Percentiles rank a stretch among this genome's conserved stretches.
Conservation (phyloP, 1,139 yeast genomes). For the Arxiozyma bovina region DNA sequence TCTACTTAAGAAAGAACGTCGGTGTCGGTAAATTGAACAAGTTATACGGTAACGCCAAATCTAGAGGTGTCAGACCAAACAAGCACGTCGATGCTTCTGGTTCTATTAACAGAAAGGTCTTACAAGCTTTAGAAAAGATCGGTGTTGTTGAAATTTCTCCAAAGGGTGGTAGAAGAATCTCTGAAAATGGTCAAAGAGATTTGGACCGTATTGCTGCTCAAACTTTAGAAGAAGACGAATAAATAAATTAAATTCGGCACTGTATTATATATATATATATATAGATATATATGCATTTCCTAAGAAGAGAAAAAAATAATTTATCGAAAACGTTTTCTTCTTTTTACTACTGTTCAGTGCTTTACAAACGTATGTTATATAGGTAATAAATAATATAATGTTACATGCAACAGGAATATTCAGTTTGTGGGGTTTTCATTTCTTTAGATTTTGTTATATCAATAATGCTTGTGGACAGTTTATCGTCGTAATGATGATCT, state of each 20-base stretch:
- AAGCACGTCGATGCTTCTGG: slow-evolving; percentile 99
- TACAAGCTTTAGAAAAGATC: slow-evolving; percentile 96
- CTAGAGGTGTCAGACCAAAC: slow-evolving; percentile 99
- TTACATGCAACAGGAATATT: not conserved
- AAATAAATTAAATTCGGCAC: slow-evolving; percentile 29
- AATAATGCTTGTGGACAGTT: not conserved
- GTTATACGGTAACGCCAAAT: slow-evolving; percentile 97
- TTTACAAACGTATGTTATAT: not conserved
- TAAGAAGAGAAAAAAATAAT: no score
- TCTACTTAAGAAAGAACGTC: slow-evolving; percentile 98
- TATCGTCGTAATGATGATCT: not conserved
- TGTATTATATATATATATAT: not conserved
- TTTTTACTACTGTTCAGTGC: not conserved
- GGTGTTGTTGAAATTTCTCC: slow-evolving; percentile 95
- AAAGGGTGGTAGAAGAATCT: slow-evolving; percentile 99
- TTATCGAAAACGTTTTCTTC: not conserved
- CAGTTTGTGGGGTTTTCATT: not conserved
- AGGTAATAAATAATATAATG: no score
- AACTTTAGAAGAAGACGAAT: slow-evolving; percentile 88
- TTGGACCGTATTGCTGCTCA: slow-evolving; percentile 99
- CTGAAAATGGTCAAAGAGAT: slow-evolving; percentile 99
- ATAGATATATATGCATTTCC: not conserved
- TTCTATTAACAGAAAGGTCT: slow-evolving; percentile 96
- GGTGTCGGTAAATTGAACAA: slow-evolving; percentile 99
- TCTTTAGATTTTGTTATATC: not conserved